Conservation (phyloP, 352 stramenopile genomes). For the Pythium oligandrum region DNA sequence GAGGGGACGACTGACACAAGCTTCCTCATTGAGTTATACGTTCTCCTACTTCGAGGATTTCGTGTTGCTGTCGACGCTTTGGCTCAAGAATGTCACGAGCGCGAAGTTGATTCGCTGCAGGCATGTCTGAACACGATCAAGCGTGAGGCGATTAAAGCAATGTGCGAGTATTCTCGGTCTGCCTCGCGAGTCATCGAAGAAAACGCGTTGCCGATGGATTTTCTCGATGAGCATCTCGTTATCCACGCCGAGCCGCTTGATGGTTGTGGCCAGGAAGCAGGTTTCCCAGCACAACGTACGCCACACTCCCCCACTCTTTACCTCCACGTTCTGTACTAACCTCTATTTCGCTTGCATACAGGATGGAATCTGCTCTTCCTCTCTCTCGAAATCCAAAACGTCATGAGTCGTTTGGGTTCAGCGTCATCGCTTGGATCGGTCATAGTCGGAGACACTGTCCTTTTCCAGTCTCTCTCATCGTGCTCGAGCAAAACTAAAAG, state of each 20-base stretch:
- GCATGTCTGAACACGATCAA: constrained; percentile 7
- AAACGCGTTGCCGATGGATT: constrained; percentile 16
- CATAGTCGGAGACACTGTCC: constrained; percentile 53
- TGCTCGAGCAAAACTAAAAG: constrained; percentile 2
- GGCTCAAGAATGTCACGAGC: neutral
- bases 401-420: constrained; percentile 24
- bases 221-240: constrained; percentile 33
- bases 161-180: constrained; percentile 12
- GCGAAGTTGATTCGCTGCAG: neutral
- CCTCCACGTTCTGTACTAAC: too few species aligned
- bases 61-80: constrained; percentile 19
- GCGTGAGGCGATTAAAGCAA: constrained; percentile 6
- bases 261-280: constrained; percentile 24
- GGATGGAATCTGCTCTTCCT: constrained; percentile 59
- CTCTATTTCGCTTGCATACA: constrained; percentile 5
- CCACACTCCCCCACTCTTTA: neutral
- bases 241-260: constrained; percentile 41
- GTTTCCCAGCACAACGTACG: constrained; percentile 16
- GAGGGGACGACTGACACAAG: constrained; percentile 15
- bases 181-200: constrained; percentile 16
- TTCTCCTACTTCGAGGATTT: constrained; percentile 37
- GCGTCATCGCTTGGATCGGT: constrained; percentile 36
- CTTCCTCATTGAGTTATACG: constrained; percentile 33
- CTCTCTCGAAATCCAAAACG: constrained; percentile 29
- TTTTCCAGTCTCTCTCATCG: constrained; percentile 10